Conservation (phyloP, 1,139 yeast genomes). For the Suhomyces chickasaworum region DNA sequence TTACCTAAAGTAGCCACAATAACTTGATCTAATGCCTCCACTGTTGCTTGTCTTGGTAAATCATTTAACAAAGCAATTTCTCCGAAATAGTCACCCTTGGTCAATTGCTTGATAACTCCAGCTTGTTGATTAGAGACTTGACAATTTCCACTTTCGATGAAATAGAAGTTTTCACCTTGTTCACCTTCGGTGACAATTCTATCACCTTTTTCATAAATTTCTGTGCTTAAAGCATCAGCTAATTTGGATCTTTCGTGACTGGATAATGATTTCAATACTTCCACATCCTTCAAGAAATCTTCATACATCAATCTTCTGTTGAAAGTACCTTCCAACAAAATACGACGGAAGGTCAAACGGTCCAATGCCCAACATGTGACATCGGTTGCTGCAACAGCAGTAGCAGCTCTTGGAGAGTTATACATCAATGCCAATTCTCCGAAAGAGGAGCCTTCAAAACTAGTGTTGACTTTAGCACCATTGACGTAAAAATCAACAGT, state of each 20-base stretch:
- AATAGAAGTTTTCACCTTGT: constrained; percentile 85
- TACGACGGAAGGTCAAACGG: constrained; percentile 89
- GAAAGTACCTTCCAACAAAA: constrained; percentile 85
- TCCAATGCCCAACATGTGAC: constrained; percentile 86
- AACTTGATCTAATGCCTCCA: constrained; percentile 71
- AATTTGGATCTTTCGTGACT: constrained; percentile 84
- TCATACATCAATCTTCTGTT: constrained; percentile 91
- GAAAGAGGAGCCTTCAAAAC: constrained; percentile 86
- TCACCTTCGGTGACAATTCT: constrained; percentile 87
- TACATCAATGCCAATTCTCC: constrained; percentile 98
- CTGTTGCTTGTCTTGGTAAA: constrained; percentile 93
- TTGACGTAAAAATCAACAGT: constrained; percentile 78
- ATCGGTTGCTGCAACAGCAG: constrained; percentile 74
- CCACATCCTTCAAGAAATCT: constrained; percentile 83
- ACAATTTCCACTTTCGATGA: constrained; percentile 87
- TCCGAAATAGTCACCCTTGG: constrained; percentile 93
- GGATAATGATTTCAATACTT: constrained; percentile 71
- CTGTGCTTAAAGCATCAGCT: constrained; percentile 91
- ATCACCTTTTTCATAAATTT: constrained; percentile 69
- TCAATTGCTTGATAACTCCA: constrained; percentile 61
- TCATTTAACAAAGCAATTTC: constrained; percentile 92
- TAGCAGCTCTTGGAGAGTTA: constrained; percentile 97
- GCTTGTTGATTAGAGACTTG: constrained; percentile 59
- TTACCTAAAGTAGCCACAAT: constrained; percentile 91
- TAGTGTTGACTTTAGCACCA: constrained; percentile 69